Conservation (phyloP, 176 grass and related monocot species). For the Musa acuminata region DNA sequence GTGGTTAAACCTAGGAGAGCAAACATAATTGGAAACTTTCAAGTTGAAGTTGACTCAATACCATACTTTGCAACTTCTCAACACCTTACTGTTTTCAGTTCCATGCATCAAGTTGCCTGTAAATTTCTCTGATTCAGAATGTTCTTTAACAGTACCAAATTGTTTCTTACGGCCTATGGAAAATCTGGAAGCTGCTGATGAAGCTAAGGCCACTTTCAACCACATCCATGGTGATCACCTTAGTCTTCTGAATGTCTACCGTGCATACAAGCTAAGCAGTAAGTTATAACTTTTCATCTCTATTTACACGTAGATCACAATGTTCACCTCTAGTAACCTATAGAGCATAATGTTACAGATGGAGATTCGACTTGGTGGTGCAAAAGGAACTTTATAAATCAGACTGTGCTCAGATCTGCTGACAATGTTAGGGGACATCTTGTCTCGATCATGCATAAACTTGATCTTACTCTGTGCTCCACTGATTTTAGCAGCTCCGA, state of each 20-base stretch:
- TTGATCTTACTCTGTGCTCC: slow-evolving; percentile 8
- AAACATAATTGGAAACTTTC: too few species aligned
- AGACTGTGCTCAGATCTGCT: slow-evolving; percentile 9
- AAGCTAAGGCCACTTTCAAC: slow-evolving; percentile 6
- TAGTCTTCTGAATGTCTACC: slow-evolving; percentile 21
- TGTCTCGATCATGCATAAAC: not conserved
- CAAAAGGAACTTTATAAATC: slow-evolving; percentile 17
- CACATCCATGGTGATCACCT: slow-evolving; percentile 25
- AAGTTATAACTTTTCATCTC: not conserved
- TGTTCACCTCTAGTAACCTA: not conserved
- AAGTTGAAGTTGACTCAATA: too few species aligned
- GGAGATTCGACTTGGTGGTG: slow-evolving; percentile 22
- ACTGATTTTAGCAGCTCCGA: not conserved
- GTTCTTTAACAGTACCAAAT: slow-evolving; percentile 17
- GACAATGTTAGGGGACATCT: slow-evolving; percentile 6
- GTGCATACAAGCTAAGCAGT: slow-evolving; percentile 13
- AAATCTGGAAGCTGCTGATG: slow-evolving; percentile 13
- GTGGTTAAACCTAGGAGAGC: too few species aligned
- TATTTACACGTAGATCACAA: not conserved
- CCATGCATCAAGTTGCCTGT: too few species aligned
- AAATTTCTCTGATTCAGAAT: too few species aligned
- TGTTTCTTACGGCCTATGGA: slow-evolving; percentile 21
- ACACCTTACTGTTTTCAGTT: too few species aligned
- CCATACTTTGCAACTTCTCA: too few species aligned
- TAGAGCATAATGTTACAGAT: slow-evolving; percentile 1